A percentile compares a stretch with the other conserved stretches of the same genome.
Evolutionary conservation across 495 filamentous ascomycete genomes (phyloP).

Genomic region (Aspergillus cavernicola): DNA sequence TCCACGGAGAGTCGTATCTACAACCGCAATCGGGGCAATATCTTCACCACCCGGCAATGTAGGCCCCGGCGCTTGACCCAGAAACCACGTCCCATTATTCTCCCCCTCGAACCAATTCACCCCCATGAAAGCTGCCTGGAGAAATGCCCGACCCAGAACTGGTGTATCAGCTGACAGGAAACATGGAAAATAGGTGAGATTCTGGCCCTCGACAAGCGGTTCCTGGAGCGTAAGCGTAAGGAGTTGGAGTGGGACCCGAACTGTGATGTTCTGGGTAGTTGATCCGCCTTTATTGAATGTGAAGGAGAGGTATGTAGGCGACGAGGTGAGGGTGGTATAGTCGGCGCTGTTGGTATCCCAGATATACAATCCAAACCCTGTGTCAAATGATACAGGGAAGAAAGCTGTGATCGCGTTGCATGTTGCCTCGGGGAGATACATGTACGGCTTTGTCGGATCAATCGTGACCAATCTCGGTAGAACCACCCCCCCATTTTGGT

Average conservation of each 20-base stretch:
- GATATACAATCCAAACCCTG: slow-evolving; percentile 41
- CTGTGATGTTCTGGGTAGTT: slow-evolving; percentile 31
- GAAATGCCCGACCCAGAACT: slow-evolving; percentile 50
- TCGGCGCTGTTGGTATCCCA: slow-evolving; percentile 43
- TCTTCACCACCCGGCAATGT: no score
- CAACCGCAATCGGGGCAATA: neutral
- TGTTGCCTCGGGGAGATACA: slow-evolving; percentile 48
- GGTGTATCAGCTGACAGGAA: slow-evolving; percentile 27
- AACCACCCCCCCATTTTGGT: slow-evolving; percentile 17
- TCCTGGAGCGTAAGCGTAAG: slow-evolving; percentile 48
- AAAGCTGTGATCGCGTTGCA: slow-evolving; percentile 46
- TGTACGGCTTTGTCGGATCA: slow-evolving; percentile 43
- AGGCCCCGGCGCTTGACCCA: slow-evolving; percentile 13
- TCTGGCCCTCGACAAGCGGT: slow-evolving; percentile 38
- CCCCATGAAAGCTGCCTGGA: slow-evolving; percentile 56
- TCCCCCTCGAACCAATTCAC: slow-evolving; percentile 23
- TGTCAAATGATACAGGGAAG: slow-evolving; percentile 44
- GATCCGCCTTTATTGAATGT: slow-evolving; percentile 33
- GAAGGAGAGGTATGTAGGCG: slow-evolving; percentile 49
- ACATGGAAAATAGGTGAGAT: slow-evolving; percentile 53
- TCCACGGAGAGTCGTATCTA: neutral
- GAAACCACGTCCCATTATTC: slow-evolving; percentile 13
- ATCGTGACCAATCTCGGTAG: slow-evolving; percentile 25
- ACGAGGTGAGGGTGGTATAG: slow-evolving; percentile 43
- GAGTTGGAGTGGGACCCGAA: slow-evolving; percentile 52